These are phyloP conservation scores for Prunus salicina DNA, from an alignment of 306 rosid genomes.

Conservation along the genomic window DNA sequence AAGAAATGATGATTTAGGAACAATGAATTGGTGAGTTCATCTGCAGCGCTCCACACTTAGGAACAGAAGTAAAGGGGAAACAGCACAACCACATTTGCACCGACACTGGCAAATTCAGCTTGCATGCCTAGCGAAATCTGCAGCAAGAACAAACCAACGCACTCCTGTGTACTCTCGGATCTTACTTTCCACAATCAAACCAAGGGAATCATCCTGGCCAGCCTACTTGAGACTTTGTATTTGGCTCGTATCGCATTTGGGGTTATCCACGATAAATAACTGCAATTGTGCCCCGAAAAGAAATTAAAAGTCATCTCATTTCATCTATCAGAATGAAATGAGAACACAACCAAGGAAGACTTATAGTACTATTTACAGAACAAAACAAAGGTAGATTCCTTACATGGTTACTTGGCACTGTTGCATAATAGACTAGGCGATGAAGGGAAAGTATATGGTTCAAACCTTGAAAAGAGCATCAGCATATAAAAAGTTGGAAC, in stretches of 20 bases:
- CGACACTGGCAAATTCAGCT: background rate
- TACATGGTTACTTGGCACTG: background rate
- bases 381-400: too few species aligned
- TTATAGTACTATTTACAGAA: background rate
- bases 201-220: background rate
- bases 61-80: too few species aligned
- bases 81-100: background rate
- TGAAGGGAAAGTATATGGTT: background rate
- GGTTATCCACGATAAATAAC: background rate
- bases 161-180: background rate
- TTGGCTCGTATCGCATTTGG: background rate
- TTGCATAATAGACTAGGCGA: background rate
- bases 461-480: constrained; percentile 24
- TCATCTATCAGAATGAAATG: background rate
- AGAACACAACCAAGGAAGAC: background rate
- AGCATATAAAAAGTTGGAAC: constrained; percentile 67
- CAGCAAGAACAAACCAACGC: background rate
- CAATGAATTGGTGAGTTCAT: background rate
- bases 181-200: background rate
- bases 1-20: background rate
- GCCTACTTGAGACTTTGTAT: background rate
- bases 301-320: background rate
- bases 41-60: background rate
- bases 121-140: background rate
- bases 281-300: background rate